phyloP scores from a whole-genome alignment of 768 basidiomycete species.

The Boletus sp. region DNA sequence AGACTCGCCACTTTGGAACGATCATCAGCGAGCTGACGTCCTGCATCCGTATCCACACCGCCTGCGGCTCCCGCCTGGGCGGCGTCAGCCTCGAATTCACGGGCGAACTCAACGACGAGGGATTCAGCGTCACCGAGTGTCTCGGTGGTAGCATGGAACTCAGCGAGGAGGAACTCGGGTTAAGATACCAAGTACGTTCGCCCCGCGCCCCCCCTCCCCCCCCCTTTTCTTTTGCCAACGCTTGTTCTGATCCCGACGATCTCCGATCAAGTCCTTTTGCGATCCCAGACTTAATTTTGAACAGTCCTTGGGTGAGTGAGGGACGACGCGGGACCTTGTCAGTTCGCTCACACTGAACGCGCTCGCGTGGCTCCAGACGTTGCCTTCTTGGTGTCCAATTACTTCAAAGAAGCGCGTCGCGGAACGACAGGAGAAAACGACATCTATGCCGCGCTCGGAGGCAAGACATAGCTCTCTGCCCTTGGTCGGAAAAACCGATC shows the following conservation, averaged over 20 bases:
- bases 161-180: conserved; percentile 80
- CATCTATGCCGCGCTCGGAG: conserved; percentile 32
- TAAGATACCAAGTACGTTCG: conserved; percentile 80
- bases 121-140: conserved; percentile 95
- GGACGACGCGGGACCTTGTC: not conserved
- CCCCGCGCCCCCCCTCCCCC: too few relatives aligned
- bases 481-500: not conserved
- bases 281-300: conserved; percentile 94
- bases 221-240: not conserved
- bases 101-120: conserved; percentile 85
- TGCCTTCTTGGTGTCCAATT: conserved; percentile 81
- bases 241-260: not conserved
- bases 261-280: conserved; percentile 72
- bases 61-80: conserved; percentile 69
- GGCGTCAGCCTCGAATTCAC: conserved; percentile 91
- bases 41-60: conserved; percentile 76
- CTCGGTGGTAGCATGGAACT: conserved; percentile 96
- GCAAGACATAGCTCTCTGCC: conserved; percentile 9
- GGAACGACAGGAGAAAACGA: conserved; percentile 28
- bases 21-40: conserved; percentile 85
- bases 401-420: conserved; percentile 66
- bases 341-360: not conserved
- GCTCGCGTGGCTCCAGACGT: conserved; percentile 48
- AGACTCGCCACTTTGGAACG: conserved; percentile 86
- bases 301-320: conserved; percentile 79